Conservation (phyloP, 768 basidiomycete species). For the Lentinula aciculospora region DNA sequence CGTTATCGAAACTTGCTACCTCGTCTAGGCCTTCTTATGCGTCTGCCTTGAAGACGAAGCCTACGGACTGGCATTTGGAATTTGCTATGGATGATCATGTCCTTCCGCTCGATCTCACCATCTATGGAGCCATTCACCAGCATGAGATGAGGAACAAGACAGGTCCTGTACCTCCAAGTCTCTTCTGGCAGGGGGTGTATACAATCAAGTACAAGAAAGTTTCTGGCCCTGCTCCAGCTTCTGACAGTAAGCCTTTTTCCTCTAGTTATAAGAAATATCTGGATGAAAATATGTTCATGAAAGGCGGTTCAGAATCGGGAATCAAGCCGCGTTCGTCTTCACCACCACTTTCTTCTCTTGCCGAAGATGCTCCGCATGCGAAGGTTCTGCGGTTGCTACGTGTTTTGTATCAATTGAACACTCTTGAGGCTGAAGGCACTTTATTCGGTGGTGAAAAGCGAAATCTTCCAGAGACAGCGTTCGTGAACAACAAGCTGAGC, state of each 20-base stretch:
- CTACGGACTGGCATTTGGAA: slow-evolving; percentile 94
- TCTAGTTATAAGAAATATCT: background rate
- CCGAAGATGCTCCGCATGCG: slow-evolving; percentile 78
- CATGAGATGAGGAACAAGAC: slow-evolving; percentile 78
- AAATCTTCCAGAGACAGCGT: slow-evolving; percentile 72
- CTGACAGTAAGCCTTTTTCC: slow-evolving; percentile 47
- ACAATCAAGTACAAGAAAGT: slow-evolving; percentile 94
- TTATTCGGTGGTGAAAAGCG: slow-evolving; percentile 44
- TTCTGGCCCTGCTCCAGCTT: slow-evolving; percentile 62
- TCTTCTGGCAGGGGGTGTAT: slow-evolving; percentile 88
- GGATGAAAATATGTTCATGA: slow-evolving; percentile 15
- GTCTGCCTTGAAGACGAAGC: slow-evolving; percentile 87
- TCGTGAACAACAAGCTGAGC: slow-evolving; percentile 96
- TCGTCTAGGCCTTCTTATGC: slow-evolving; percentile 74
- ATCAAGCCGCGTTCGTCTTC: slow-evolving; percentile 56
- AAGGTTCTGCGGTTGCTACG: slow-evolving; percentile 90
- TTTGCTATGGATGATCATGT: slow-evolving; percentile 90
- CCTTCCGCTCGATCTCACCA: slow-evolving; percentile 82
- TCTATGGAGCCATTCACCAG: slow-evolving; percentile 95
- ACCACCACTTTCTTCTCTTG: slow-evolving; percentile 71
- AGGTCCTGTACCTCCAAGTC: slow-evolving; percentile 54
- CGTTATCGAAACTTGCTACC: slow-evolving; percentile 17
- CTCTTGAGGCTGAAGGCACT: slow-evolving; percentile 61
- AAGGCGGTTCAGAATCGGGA: slow-evolving; percentile 35
- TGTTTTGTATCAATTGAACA: slow-evolving; percentile 79